phyloP scores from a whole-genome alignment of 495 filamentous ascomycete species.

The Glutinoglossum americanum region DNA sequence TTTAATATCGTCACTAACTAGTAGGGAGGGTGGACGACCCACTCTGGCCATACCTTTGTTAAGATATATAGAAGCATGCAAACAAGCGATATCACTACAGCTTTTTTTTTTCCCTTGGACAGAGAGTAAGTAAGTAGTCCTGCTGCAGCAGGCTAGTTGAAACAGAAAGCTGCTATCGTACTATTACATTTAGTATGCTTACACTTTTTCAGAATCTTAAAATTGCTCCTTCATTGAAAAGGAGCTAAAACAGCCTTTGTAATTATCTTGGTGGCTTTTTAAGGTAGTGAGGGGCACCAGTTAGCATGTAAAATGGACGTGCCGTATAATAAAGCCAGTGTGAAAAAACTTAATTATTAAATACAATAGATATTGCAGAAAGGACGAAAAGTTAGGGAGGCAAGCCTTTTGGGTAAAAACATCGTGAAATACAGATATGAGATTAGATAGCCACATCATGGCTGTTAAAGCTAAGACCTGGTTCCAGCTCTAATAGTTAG shows the following conservation, averaged over 20 bases:
- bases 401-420: not conserved
- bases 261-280: too few relatives aligned
- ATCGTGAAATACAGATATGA: not conserved
- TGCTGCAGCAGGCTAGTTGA: not conserved
- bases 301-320: not conserved
- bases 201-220: conserved; percentile 1
- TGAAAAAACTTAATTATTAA: not conserved
- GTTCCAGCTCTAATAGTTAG: not conserved
- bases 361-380: conserved; percentile 1
- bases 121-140: not conserved
- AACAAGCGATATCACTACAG: too few relatives aligned
- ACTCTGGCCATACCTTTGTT: not conserved
- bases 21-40: not conserved
- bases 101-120: too few relatives aligned
- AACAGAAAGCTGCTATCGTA: not conserved
- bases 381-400: not conserved
- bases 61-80: too few relatives aligned
- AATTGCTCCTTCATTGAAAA: not conserved
- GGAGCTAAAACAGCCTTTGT: not conserved
- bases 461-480: not conserved
- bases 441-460: not conserved
- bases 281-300: not conserved
- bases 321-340: not conserved
- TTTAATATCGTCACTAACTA: not conserved
- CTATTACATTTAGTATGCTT: conserved; percentile 1